Conservation (phyloP, 2,329 filamentous ascomycete species). For the Beauveria rudraprayagi region DNA sequence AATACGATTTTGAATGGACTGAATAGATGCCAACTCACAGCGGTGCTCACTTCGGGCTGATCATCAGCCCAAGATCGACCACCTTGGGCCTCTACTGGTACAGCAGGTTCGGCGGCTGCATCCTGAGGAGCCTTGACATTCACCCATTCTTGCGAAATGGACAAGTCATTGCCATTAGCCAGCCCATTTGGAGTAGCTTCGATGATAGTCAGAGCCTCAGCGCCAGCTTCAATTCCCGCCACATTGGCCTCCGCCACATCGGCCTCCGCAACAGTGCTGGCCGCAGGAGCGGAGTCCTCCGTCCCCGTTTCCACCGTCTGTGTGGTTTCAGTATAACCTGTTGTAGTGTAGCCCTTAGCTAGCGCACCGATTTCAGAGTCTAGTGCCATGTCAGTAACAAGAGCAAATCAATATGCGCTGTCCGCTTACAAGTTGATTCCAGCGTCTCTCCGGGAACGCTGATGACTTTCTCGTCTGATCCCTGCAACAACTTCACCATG, state of each 20-base stretch:
- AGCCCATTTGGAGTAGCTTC: constrained; percentile 41
- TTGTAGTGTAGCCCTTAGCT: constrained; percentile 44
- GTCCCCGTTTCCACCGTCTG: constrained; percentile 50
- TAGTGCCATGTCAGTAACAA: constrained; percentile 12
- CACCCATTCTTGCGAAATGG: constrained; percentile 62
- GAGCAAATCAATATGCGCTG: background rate
- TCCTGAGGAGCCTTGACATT: constrained; percentile 60
- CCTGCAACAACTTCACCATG: constrained; percentile 70
- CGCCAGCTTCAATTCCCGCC: constrained; percentile 25
- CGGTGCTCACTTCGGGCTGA: constrained; percentile 46
- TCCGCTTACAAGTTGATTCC: constrained; percentile 60
- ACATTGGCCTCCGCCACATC: constrained; percentile 30
- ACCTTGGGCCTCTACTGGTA: constrained; percentile 31
- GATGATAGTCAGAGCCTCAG: background rate
- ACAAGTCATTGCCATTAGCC: constrained; percentile 33
- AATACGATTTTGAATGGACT: background rate
- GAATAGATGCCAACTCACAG: constrained; percentile 28
- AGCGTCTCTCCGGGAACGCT: constrained; percentile 58
- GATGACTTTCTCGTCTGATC: constrained; percentile 56
- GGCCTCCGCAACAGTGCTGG: constrained; percentile 27
- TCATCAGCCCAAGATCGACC: constrained; percentile 77
- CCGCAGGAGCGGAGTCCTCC: constrained; percentile 31
- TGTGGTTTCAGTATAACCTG: constrained; percentile 25
- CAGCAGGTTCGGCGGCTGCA: constrained; percentile 54
- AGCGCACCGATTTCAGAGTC: constrained; percentile 35